Base-by-base conservation (phyloP, 352 stramenopile species). In the Thalassiosira hispida region DNA sequence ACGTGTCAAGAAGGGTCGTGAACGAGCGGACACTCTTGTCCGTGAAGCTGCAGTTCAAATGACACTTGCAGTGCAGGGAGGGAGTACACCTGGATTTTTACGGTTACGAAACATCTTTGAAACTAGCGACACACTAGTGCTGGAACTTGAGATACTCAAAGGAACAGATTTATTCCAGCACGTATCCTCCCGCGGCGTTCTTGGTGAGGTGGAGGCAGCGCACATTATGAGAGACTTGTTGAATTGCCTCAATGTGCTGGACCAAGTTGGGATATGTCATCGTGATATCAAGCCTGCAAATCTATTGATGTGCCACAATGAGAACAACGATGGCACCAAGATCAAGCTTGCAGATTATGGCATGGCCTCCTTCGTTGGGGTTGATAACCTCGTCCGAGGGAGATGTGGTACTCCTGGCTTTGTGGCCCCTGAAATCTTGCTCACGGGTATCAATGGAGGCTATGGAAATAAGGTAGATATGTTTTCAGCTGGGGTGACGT, bases 221-320 rank as follows among this genome's bases (percentile, higher is more conserved):
- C 57, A 79, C 23, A 87, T 94, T 47, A 81, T 91, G 60, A 76
- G 65, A 62, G 82, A 94, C 68, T 77, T 94, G 5, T 64, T 95
- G 1, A 57, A 72, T n/a, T 95, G 94, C 18, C 93, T 98, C 73
- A 95, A 97, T 80, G 96, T 96, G 52, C 96, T 98, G 75, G 95
- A 98, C 81, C 95, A 90, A 59, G 91, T 95, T 25, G 96, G 97
- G 60, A 92, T 99, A 47, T 97, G 97, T 56, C 96, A 99, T 80
- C 86, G 97, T 22, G 97, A 99, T 83, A 88, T 99, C 9, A 99
- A 99, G 83, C 97, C 96, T 23, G 97, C 96, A n/a, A 99, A 99
- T 81, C 87, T 99, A 25, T 90, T 99, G 11, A 96, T 99, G 57
- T 98, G 97, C 73, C 25, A 85, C 16, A 18, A 47, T 16, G 55